Evolutionary conservation across 768 basidiomycete species (phyloP).

Genomic region (Multifurca ochricompacta): DNA sequence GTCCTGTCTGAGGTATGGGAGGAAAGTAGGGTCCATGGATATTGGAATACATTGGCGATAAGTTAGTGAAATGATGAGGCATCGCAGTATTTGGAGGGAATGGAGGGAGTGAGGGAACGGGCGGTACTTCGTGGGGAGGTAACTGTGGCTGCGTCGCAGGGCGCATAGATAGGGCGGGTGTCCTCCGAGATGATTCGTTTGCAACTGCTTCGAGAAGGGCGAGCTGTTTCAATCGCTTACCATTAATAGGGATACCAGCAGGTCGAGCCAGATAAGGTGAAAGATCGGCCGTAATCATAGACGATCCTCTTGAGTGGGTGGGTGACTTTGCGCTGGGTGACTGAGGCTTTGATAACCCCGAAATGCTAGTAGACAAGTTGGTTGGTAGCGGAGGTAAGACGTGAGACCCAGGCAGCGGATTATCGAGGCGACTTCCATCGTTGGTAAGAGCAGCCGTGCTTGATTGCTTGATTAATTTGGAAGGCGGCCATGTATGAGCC

Average conservation of each 20-base stretch:
- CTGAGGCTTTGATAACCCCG: constrained; percentile 8
- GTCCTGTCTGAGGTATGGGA: constrained; percentile 14
- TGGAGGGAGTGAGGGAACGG: not conserved
- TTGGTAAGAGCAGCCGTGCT: not conserved
- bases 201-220: constrained; percentile 66
- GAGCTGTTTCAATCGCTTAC: constrained; percentile 59
- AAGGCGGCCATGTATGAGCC: not conserved
- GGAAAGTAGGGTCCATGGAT: constrained; percentile 16
- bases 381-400: constrained; percentile 3
- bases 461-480: constrained; percentile 2
- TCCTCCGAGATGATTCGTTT: constrained; percentile 62
- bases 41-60: constrained; percentile 22
- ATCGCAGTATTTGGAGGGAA: constrained; percentile 13
- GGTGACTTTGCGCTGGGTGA: constrained; percentile 21
- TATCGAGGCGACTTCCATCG: not conserved
- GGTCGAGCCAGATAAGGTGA: constrained; percentile 60
- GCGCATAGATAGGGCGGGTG: constrained; percentile 28
- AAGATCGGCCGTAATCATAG: constrained; percentile 51
- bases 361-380: constrained; percentile 3
- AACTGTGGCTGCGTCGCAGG: not conserved
- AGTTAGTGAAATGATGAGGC: constrained; percentile 20
- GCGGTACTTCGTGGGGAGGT: not conserved
- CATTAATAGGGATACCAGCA: constrained; percentile 45
- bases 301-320: constrained; percentile 31
- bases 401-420: not conserved